A percentile compares a stretch with the other conserved stretches of the same genome.
Conservation (phyloP, 2,329 filamentous ascomycete genomes). For the Ascochyta lentis region DNA sequence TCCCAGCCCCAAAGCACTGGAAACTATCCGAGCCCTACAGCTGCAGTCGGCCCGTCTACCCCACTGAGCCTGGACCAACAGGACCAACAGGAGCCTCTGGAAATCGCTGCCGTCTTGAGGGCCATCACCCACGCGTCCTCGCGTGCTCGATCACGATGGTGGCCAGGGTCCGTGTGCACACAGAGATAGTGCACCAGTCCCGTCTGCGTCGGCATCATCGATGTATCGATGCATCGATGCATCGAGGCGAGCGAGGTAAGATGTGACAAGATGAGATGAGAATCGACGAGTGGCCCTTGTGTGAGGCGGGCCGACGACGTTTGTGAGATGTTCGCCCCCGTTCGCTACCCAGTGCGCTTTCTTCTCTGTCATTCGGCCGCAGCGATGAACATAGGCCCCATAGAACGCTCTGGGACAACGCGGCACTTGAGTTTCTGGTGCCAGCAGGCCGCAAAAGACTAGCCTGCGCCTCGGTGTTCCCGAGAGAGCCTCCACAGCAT, state of each 20-base stretch:
- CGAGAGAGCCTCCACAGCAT: slow-evolving; percentile 8
- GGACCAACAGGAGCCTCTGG: not conserved
- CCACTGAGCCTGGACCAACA: not conserved
- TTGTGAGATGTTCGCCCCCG: slow-evolving; percentile 2
- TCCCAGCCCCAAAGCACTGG: slow-evolving; percentile 2
- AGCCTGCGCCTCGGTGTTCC: not conserved
- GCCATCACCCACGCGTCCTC: slow-evolving; percentile 1
- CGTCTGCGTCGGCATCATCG: not conserved
- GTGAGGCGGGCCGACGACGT: too few relatives aligned
- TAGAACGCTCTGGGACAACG: slow-evolving; percentile 2
- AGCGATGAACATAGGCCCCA: not conserved
- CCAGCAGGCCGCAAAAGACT: not conserved
- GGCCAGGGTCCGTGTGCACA: not conserved
- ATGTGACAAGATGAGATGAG: not conserved
- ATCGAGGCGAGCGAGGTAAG: slow-evolving; percentile 4
- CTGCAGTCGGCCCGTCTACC: slow-evolving; percentile 5
- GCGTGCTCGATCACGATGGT: not conserved
- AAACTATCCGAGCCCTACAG: not conserved
- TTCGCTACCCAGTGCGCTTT: not conserved
- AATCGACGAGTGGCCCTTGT: not conserved
- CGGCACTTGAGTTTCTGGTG: not conserved
- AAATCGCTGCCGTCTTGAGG: not conserved
- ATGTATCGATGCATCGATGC: not conserved
- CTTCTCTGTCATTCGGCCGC: not conserved
- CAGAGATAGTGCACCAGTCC: not conserved